These are phyloP conservation scores for Lactarius vividus DNA, from an alignment of 768 basidiomycete genomes.

Conservation along the genomic window DNA sequence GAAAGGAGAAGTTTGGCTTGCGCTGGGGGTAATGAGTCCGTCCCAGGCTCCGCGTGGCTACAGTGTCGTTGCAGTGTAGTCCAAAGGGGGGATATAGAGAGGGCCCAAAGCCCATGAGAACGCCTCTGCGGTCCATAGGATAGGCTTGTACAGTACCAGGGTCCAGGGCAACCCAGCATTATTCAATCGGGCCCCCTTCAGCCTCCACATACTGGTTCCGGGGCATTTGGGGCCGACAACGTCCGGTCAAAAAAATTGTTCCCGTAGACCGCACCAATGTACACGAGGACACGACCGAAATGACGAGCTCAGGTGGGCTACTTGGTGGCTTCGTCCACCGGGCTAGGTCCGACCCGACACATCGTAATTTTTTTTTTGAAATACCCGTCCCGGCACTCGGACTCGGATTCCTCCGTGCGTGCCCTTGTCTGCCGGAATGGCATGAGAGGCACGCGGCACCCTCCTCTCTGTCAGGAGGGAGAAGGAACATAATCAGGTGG, in stretches of 20 bases:
- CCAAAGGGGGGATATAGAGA: neutral
- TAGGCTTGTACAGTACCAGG: neutral
- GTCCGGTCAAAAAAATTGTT: neutral
- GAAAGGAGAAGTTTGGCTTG: neutral
- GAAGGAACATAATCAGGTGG: neutral
- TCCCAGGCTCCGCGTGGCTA: neutral
- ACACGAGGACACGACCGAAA: neutral
- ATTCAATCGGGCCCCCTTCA: neutral
- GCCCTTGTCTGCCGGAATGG: neutral
- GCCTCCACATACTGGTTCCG: neutral
- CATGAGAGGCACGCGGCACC: neutral
- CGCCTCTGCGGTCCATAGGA: neutral
- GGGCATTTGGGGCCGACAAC: neutral
- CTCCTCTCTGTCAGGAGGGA: neutral
- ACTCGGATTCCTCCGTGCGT: neutral
- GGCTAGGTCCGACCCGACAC: neutral
- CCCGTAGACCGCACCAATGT: neutral
- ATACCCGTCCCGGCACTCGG: neutral
- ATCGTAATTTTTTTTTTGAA: too few species aligned
- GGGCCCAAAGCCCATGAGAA: neutral
- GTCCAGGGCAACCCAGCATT: neutral
- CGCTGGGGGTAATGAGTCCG: neutral
- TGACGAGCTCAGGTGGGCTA: slow-evolving; percentile 6
- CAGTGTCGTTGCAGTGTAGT: neutral
- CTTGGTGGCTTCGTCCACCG: slow-evolving; percentile 4